These are phyloP conservation scores for Acmispon strigosus DNA, from an alignment of 306 rosid genomes.

Conservation along the genomic window DNA sequence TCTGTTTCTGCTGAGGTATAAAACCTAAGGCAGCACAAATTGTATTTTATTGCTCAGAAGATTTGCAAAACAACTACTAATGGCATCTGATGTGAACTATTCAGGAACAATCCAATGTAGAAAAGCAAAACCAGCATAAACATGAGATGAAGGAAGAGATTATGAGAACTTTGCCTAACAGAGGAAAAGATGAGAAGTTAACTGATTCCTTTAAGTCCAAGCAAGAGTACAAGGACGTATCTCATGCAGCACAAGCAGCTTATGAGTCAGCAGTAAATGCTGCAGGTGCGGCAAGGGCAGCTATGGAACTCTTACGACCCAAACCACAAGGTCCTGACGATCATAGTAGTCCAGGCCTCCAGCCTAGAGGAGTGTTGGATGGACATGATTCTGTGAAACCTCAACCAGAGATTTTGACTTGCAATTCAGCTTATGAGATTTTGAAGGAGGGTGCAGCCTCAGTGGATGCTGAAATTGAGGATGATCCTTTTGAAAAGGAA, in stretches of 20 bases:
- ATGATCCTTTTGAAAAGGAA: slow-evolving; percentile 27
- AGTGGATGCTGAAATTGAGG: slow-evolving; percentile 15
- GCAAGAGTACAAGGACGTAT: slow-evolving; percentile 55
- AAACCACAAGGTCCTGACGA: slow-evolving; percentile 46
- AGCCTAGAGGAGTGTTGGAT: slow-evolving; percentile 14
- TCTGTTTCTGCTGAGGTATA: slow-evolving; percentile 42
- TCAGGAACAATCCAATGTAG: slow-evolving; percentile 36
- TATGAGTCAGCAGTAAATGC: slow-evolving; percentile 78
- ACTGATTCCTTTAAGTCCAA: slow-evolving; percentile 33
- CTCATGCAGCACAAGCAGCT: slow-evolving; percentile 90
- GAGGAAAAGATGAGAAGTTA: slow-evolving; percentile 28
- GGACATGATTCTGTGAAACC: slow-evolving; percentile 17
- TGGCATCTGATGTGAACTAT: slow-evolving; percentile 7
- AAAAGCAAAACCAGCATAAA: slow-evolving; percentile 29
- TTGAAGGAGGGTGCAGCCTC: slow-evolving; percentile 11
- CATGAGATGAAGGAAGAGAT: slow-evolving; percentile 18
- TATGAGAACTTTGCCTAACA: slow-evolving; percentile 19
- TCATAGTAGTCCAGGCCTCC: slow-evolving; percentile 31
- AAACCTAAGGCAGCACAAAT: not conserved
- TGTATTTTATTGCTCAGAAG: not conserved
- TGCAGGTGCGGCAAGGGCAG: slow-evolving; percentile 80
- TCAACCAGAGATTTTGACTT: slow-evolving; percentile 24
- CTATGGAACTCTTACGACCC: slow-evolving; percentile 60
- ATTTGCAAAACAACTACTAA: not conserved
- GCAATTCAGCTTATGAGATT: slow-evolving; percentile 29